Evolutionary conservation across 2,329 filamentous ascomycete genomes (phyloP).

Genomic region (Hypoxylon sp.): DNA sequence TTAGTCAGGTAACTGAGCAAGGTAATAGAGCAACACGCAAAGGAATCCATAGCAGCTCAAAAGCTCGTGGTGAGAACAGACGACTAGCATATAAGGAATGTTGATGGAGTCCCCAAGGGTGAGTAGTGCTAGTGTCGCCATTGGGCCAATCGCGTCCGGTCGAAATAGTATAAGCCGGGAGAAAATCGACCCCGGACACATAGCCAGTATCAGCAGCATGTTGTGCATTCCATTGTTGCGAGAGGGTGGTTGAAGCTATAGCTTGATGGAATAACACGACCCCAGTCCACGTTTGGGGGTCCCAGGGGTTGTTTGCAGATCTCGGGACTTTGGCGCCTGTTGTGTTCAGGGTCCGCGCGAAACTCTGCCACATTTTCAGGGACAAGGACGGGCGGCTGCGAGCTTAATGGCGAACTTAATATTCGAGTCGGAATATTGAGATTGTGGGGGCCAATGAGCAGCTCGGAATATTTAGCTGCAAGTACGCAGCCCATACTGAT

Average conservation of each 20-base stretch:
- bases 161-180: background rate
- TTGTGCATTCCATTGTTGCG: background rate
- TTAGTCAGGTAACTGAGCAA: constrained; percentile 22
- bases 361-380: constrained; percentile 21
- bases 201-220: constrained; percentile 9
- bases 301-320: background rate
- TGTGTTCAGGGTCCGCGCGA: constrained; percentile 14
- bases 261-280: background rate
- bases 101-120: constrained; percentile 14
- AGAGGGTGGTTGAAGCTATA: background rate
- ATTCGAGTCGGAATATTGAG: constrained; percentile 12
- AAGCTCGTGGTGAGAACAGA: constrained; percentile 7
- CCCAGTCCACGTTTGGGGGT: background rate
- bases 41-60: constrained; percentile 11
- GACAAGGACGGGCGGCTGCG: constrained; percentile 14
- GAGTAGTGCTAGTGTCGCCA: constrained; percentile 35
- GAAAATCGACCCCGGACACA: constrained; percentile 13
- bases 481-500: constrained; percentile 23
- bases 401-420: constrained; percentile 26
- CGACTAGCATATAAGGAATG: constrained; percentile 6
- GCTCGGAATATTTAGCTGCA: background rate
- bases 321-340: constrained; percentile 20
- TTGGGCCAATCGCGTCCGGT: constrained; percentile 23
- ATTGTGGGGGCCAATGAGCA: constrained; percentile 28
- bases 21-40: background rate